Conservation (phyloP, 2,329 filamentous ascomycete genomes). For the Calonectria ilicicola region DNA sequence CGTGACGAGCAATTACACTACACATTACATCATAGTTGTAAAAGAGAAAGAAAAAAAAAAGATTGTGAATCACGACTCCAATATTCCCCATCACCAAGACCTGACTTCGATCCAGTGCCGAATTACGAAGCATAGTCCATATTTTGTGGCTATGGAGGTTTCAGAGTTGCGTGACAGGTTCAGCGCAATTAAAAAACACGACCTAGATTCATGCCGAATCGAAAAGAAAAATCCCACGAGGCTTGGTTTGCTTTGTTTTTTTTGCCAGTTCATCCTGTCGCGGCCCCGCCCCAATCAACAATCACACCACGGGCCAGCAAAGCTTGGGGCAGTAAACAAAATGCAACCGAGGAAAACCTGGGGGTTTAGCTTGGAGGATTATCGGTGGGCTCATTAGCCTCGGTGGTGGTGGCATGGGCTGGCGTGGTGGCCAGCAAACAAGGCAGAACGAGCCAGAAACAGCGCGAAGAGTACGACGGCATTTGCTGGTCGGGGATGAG, state of each 20-base stretch:
- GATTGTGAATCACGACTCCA: background rate
- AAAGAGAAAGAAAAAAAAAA: no score
- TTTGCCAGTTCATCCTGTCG: constrained; percentile 5
- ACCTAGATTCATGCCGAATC: background rate
- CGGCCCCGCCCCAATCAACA: background rate
- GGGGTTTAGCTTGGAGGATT: background rate
- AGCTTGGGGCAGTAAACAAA: no score
- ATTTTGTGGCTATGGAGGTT: background rate
- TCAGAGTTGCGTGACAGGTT: background rate
- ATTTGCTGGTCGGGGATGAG: background rate
- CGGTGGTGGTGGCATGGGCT: background rate
- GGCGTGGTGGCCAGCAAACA: background rate
- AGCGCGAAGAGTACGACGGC: background rate
- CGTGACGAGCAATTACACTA: background rate
- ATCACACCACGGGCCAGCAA: background rate
- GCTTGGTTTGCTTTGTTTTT: background rate
- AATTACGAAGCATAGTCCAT: background rate
- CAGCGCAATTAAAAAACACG: background rate
- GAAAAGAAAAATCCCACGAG: no score
- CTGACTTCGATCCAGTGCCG: background rate
- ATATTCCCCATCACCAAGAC: background rate
- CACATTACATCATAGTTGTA: no score
- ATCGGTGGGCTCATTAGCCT: background rate
- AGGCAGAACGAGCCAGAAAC: background rate
- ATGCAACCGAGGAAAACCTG: background rate